These are phyloP conservation scores for Agaricus sinodeliciosus DNA, from an alignment of 768 basidiomycete genomes.

Conservation along the genomic window DNA sequence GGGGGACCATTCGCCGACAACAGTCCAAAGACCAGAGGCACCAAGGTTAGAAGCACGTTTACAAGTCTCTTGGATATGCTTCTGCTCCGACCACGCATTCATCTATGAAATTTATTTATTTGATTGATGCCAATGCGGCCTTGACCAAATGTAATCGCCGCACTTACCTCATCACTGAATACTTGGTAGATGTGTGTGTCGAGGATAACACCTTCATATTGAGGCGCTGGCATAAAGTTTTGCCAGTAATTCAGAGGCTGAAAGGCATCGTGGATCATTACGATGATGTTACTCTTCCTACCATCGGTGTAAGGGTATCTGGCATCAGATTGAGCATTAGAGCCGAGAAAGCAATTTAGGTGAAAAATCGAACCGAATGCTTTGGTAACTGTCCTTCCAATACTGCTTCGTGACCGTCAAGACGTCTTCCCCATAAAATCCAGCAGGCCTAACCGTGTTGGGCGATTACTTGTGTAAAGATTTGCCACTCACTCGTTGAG, in stretches of 20 bases:
- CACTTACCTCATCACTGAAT: constrained; percentile 48
- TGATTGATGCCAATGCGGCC: neutral
- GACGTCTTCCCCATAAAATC: constrained; percentile 45
- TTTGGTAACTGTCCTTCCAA: constrained; percentile 67
- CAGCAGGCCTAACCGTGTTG: constrained; percentile 49
- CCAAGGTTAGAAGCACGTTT: constrained; percentile 35
- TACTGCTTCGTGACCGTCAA: constrained; percentile 41
- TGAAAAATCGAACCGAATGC: constrained; percentile 44
- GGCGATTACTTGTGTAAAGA: neutral
- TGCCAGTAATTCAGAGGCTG: constrained; percentile 63
- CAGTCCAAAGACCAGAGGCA: constrained; percentile 56
- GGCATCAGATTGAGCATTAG: neutral
- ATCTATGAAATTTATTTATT: constrained; percentile 21
- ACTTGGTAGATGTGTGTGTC: constrained; percentile 78
- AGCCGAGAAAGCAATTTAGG: neutral
- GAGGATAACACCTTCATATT: constrained; percentile 60
- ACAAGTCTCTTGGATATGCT: constrained; percentile 60
- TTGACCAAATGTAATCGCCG: neutral
- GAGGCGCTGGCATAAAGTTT: constrained; percentile 45
- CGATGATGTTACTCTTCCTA: constrained; percentile 52
- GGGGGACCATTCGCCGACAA: constrained; percentile 85
- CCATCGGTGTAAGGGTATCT: constrained; percentile 27
- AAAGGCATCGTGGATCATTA: constrained; percentile 73
- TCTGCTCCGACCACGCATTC: constrained; percentile 31
- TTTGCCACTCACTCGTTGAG: constrained; percentile 58